Conservation (phyloP, 352 stramenopile species). For the Globisporangium alternatum region DNA sequence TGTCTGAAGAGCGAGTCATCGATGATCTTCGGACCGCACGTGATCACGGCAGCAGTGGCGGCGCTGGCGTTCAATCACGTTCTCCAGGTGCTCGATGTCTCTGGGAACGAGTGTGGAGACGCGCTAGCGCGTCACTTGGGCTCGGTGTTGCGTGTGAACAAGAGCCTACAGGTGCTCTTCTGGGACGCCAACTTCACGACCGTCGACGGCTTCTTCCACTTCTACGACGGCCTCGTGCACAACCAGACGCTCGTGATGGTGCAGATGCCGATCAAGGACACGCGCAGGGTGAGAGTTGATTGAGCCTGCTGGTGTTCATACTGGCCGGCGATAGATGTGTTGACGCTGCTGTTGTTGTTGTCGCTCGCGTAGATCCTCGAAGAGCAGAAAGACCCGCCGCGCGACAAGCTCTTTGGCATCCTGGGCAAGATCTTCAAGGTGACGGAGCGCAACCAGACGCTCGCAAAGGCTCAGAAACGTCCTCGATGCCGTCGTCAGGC, state of each 20-base stretch:
- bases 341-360: background rate
- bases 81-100: constrained; percentile 69
- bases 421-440: constrained; percentile 72
- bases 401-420: constrained; percentile 71
- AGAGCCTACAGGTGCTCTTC: constrained; percentile 59
- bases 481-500: background rate
- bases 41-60: constrained; percentile 44
- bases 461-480: constrained; percentile 8
- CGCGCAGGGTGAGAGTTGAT: constrained; percentile 38
- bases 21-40: constrained; percentile 51
- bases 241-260: constrained; percentile 70
- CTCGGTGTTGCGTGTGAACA: constrained; percentile 47
- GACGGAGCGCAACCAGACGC: constrained; percentile 59
- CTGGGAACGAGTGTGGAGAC: constrained; percentile 73
- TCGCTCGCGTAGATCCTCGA: constrained; percentile 49
- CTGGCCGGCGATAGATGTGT: background rate
- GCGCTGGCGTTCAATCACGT: constrained; percentile 36
- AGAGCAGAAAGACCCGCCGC: constrained; percentile 57
- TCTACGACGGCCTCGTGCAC: constrained; percentile 55
- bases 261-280: constrained; percentile 79
- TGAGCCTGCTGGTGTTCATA: background rate
- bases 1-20: constrained; percentile 46
- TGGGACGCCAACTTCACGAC: constrained; percentile 80
- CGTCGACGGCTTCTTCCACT: constrained; percentile 59
- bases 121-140: constrained; percentile 46